Percentiles rank a stretch among this genome's conserved stretches.
Conservation (phyloP, 2,329 filamentous ascomycete species). For the Myriosclerotinia duriaeana region DNA sequence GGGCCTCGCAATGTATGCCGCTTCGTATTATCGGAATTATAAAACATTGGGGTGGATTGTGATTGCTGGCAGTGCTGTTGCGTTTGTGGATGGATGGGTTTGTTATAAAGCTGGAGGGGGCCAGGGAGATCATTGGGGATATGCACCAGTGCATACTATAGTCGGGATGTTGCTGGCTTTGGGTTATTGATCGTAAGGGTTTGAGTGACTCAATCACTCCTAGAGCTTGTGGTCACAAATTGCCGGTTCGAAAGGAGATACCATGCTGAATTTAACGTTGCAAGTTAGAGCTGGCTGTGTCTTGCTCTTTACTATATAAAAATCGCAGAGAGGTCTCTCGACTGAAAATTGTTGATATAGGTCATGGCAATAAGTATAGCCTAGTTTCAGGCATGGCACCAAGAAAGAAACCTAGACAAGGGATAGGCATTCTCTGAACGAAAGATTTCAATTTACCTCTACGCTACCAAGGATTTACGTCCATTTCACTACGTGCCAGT, state of each 20-base stretch:
- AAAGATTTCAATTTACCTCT: not conserved
- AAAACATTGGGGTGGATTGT: constrained; percentile 47
- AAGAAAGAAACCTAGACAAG: not conserved
- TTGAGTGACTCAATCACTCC: not conserved
- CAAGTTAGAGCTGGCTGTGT: not conserved
- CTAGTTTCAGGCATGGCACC: not conserved
- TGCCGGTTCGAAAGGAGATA: no score
- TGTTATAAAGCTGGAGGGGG: constrained; percentile 44
- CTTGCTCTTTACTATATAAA: not conserved
- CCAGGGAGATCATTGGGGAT: constrained; percentile 49
- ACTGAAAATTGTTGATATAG: no score
- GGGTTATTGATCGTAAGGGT: not conserved
- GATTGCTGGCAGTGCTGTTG: constrained; percentile 45
- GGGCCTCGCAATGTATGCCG: constrained; percentile 44
- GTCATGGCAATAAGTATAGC: not conserved
- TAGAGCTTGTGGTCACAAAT: not conserved
- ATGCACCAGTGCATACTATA: not conserved
- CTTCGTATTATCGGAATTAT: constrained; percentile 43
- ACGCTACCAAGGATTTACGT: not conserved
- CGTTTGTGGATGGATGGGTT: constrained; percentile 48
- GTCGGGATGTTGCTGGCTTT: not conserved
- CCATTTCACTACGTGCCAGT: not conserved
- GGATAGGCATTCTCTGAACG: not conserved
- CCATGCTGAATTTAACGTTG: not conserved
- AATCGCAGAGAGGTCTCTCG: not conserved